phyloP scores from a whole-genome alignment of 164 flowering plant species.

The Pachysandra terminalis region DNA sequence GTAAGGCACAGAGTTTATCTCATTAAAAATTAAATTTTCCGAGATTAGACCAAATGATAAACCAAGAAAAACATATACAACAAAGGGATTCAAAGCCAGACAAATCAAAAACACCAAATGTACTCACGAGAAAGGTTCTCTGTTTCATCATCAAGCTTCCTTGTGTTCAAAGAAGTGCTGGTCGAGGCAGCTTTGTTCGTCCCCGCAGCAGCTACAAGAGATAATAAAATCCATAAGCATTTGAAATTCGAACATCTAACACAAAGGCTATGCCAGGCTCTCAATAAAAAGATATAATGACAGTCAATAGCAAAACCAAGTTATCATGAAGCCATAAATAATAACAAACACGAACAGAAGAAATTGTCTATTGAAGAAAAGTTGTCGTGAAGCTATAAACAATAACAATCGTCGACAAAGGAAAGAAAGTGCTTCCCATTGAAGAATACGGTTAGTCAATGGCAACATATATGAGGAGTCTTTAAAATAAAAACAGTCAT shows the following conservation, averaged over 20 bases:
- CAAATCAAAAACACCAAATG: not conserved
- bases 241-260: not conserved
- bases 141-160: conserved; percentile 95
- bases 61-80: not conserved
- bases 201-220: conserved; percentile 71
- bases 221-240: conserved; percentile 4
- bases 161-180: conserved; percentile 87
- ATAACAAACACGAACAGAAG: too few relatives aligned
- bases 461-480: too few relatives aligned
- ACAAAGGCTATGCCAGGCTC: not conserved
- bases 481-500: too few relatives aligned
- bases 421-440: too few relatives aligned
- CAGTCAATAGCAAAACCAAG: not conserved
- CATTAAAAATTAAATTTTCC: too few relatives aligned
- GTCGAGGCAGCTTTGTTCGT: conserved; percentile 94
- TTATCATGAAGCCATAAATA: not conserved
- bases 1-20: too few relatives aligned
- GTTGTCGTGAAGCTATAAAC: too few relatives aligned
- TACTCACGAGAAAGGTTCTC: conserved; percentile 88
- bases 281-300: not conserved
- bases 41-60: not conserved
- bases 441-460: too few relatives aligned
- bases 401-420: too few relatives aligned
- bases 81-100: not conserved
- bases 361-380: too few relatives aligned